Evolutionary conservation across 306 rosid genomes (phyloP), one percentile per base, ranked within the genome.

Genomic region (Morella rubra): DNA sequence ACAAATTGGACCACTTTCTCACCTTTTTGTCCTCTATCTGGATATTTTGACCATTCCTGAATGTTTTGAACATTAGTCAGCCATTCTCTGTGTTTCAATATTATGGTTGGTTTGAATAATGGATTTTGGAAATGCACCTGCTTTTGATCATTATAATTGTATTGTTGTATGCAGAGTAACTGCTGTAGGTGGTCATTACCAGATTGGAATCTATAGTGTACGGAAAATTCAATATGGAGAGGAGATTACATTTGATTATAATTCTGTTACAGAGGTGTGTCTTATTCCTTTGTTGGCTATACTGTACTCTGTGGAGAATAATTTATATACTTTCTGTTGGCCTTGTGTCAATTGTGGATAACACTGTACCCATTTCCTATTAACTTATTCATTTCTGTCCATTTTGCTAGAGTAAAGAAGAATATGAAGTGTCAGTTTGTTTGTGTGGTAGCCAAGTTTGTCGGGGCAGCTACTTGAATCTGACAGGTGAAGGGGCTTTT

Each of bases 361-460:
- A 69, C 71, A 68, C 20, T 67, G 5, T 69, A 14, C 72, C 32
- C 52, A 18, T 32, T 19, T 50, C 20, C 8, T 59, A n/a, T 75
- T 41, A 73, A 62, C 87, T 81, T 8, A 70, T 65, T 77, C 73
- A 8, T 78, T 42, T 52, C 76, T 71, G 49, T 79, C 69, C 71
- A 54, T 73, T 79, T 66, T 72, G 68, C 69, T 72, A 96, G 99
- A 96, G 99, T 82, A 96, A 96, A 90, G 99, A 96, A 79, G 99
- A 96, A 83, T 96, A 96, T 70, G 98, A 92, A 85, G 99, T 97
- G 16, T 96, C 99, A 0, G 99, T 96, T 69, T 96, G 99, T 87
- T 87, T 96, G 84, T 96, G 99, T 85, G 99, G 99, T 56, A 96
- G 99, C 80, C 99, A 91, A 92, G 97, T 92, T 70, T 96, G 99